A percentile compares a stretch with the other conserved stretches of the same genome.
phyloP scores from a whole-genome alignment of 495 filamentous ascomycete genomes.

The Aspergillus cavernicola region DNA sequence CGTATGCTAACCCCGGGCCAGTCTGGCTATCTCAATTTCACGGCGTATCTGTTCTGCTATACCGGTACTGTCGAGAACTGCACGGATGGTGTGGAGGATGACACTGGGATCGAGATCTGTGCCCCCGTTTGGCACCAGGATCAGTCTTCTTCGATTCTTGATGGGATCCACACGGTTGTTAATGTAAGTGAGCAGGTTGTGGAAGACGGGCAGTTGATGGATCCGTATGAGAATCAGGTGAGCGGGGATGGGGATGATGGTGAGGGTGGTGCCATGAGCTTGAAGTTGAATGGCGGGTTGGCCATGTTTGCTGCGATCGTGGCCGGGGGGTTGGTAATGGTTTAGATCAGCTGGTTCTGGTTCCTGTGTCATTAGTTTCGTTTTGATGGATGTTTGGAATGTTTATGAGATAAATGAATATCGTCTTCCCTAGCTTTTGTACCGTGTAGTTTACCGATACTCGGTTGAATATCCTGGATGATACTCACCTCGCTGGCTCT shows the following conservation, averaged over 20 bases:
- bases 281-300: neutral
- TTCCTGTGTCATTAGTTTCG: too few relatives aligned
- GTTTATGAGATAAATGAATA: too few relatives aligned
- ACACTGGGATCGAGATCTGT: neutral
- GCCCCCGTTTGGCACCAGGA: slow-evolving; percentile 5
- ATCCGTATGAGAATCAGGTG: slow-evolving; percentile 10
- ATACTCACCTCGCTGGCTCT: too few relatives aligned
- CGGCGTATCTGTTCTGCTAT: slow-evolving; percentile 5
- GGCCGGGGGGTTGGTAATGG: neutral
- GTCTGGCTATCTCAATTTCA: slow-evolving; percentile 10
- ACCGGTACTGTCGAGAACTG: slow-evolving; percentile 3
- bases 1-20: neutral
- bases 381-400: too few relatives aligned
- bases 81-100: neutral
- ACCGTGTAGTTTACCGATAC: too few relatives aligned
- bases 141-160: neutral
- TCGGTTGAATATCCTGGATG: too few relatives aligned
- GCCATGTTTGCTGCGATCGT: neutral
- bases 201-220: neutral
- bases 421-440: too few relatives aligned
- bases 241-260: neutral
- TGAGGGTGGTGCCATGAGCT: neutral
- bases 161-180: slow-evolving; percentile 1
- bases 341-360: too few relatives aligned
- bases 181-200: neutral